Base-by-base conservation (phyloP, 2,329 filamentous ascomycete species). In the Epichloe glyceriae region DNA sequence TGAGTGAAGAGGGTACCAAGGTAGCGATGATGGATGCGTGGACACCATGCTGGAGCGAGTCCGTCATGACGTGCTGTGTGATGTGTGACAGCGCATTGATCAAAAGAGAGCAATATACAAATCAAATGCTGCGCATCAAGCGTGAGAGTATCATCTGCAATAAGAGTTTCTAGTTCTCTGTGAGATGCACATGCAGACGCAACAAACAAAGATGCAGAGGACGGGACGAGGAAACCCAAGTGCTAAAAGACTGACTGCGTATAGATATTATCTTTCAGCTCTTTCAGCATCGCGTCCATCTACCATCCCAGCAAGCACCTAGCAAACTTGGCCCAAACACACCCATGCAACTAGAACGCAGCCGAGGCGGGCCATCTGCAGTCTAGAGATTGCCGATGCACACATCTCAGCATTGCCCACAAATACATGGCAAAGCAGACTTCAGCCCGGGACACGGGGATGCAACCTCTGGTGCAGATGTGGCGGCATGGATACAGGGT, bases 1-100 rank as follows among this genome's bases (percentile, higher is more conserved):
- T 42, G 10, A 46, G 22, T 14, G 46, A 19, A 5, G 53, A 34
- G 2, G 46, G 39, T 17, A 51, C 10, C 3, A 53, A 38, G 2
- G 46, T 46, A 30, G 30, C n/a, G 17, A 55, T 12, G 33, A 53
- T 38, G 30, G 48, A 49, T 30, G 47, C 49, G 49, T 53, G 53
- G 26, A 55, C 43, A 15, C 46, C 49, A 40, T 15, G 26, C 37
- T 39, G 35, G 11, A 20, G 5, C 19, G 46, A 47, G 11, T 47
- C 35, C 15, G 37, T 19, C 46, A 47, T 47, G 34, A 38, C 20
- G 42, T 15, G 22, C 42, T 5, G 11, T 5, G 42, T 37, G 45
- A 14, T 46, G 33, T 15, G 30, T 35, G 30, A 35, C 5, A 4
- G 20, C 33, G 19, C 45, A 46, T 26, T 42, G 3, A 42, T 30